These are phyloP conservation scores for Claviceps spartinae DNA, from an alignment of 2,329 filamentous ascomycete species.

Conservation along the genomic window DNA sequence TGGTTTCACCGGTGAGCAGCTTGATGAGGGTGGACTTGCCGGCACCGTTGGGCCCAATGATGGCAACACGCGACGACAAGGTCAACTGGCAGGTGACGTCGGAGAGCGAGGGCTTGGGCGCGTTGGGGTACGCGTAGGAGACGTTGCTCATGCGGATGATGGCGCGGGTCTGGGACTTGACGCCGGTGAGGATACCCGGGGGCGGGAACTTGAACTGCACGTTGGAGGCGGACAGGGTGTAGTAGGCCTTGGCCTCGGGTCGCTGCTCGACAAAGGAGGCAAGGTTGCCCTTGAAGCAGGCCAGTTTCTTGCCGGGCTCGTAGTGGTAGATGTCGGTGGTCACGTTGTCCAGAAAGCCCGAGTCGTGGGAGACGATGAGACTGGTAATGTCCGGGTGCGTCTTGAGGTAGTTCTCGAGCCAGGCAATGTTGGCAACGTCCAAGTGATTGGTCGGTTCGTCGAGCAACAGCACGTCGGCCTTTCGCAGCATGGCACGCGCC, in stretches of 20 bases:
- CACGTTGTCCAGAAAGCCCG: slow-evolving; percentile 88
- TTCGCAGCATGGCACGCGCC: slow-evolving; percentile 90
- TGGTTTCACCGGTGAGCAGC: slow-evolving; percentile 80
- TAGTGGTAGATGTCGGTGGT: slow-evolving; percentile 99
- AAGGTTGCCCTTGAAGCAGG: slow-evolving; percentile 71
- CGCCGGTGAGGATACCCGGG: slow-evolving; percentile 83
- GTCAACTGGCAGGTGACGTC: slow-evolving; percentile 82
- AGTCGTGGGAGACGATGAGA: slow-evolving; percentile 97
- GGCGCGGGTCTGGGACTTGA: slow-evolving; percentile 86
- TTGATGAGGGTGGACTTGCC: slow-evolving; percentile 98
- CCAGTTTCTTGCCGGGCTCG: slow-evolving; percentile 86
- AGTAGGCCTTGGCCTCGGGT: slow-evolving; percentile 95
- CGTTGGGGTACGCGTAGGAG: slow-evolving; percentile 85
- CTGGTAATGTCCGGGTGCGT: slow-evolving; percentile 92
- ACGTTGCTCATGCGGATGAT: slow-evolving; percentile 92
- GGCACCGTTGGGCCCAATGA: slow-evolving; percentile 94
- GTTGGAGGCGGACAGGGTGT: slow-evolving; percentile 77
- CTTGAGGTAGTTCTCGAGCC: slow-evolving; percentile 92
- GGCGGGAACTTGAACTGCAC: slow-evolving; percentile 97
- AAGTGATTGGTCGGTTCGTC: slow-evolving; percentile 99
- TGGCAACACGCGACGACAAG: slow-evolving; percentile 84
- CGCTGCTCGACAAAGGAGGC: slow-evolving; percentile 74
- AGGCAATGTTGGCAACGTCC: slow-evolving; percentile 90
- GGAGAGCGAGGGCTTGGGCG: slow-evolving; percentile 70
- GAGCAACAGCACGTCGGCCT: slow-evolving; percentile 87